Evolutionary conservation across 202 grass and related monocot species (phyloP), one percentile per base, ranked within the genome.

Genomic region (Hordeum pubiflorum): DNA sequence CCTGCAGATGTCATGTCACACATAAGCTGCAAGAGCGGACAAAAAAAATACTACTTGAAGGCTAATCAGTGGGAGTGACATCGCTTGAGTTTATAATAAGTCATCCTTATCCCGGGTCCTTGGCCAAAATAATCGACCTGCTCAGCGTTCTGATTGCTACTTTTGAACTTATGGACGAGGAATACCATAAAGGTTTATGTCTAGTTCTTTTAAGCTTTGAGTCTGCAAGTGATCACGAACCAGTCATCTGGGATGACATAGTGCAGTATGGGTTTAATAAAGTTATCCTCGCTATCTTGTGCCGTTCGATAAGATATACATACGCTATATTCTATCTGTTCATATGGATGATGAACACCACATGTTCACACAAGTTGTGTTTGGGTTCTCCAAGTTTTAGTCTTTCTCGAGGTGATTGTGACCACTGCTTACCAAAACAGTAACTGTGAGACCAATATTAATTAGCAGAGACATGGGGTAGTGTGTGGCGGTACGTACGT

Each of bases 61-160:
- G 33, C 32, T 27, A 38, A 79, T 82, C 38, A 79, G 46, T 85
- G 38, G n/a, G 11, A 17, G 50, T 73, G 82, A 78, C 74, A 67
- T 79, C 39, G 44, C 58, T 27, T 62, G 87, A 82, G 31, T 60
- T 82, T 60, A 85, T 72, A 54, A 9, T 36, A 74, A 72, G 48
- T 52, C 58, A 72, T 73, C 79, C 79, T 74, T 89, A 86, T 82
- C 74, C 77, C 39, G 58, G 78, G 58, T 23, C 44, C 71, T 82
- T 52, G 4, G 5, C 1, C 43, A 72, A 59, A 22, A 72, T 82
- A 86, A 2, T 54, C 10, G 32, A 68, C 54, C 15, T 6, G 52
- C 50, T 55, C 26, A 1, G 9, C n/a, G 27, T 26, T 82, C 8
- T 68, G 41, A 74, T 73, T 69, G 39, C 38, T 65, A 54, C 59